Base-by-base conservation (phyloP, 768 basidiomycete species). In the Fibroporia radiculosa region DNA sequence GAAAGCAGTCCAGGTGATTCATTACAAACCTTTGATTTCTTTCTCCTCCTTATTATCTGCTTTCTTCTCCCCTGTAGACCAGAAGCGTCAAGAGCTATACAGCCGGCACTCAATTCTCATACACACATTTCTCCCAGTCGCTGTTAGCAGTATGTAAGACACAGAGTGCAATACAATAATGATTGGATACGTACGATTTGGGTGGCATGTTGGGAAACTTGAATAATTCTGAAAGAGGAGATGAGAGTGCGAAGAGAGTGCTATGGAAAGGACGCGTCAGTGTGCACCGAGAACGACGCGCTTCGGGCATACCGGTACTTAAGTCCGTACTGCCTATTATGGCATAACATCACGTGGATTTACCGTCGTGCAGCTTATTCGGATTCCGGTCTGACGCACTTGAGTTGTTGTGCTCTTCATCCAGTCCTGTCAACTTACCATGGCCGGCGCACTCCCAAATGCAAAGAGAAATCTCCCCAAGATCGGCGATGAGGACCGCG, bases 71-170 rank as follows among this genome's bases (percentile, higher is more conserved):
- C 81, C 92, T 95, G 55, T 35, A 26, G 42, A 31, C 25, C 19
- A 25, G n/a, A 25, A 29, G 2, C 20, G 43, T 53, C 29, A 54
- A 42, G 26, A 22, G 26, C 35, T 11, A 42, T 20, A 14, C 32
- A 27, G 19, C 29, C 39, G 4, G 34, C 23, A 24, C 14, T 25
- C n/a, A 8, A n/a, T 29, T 23, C 22, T 20, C 23, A 48, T 52
- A 65, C 77, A 29, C 60, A 95, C 93, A 97, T 68, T 97, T 98
- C 68, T 99, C 95, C 95, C 95, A 98, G 66, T 99, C 89, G 56
- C 93, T 97, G 58, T 14, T 42, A 27, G 47, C 18, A 45, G 13
- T 48, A 6, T 5, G 45, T 56, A 12, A 61, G 52, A n/a, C 27
- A 24, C 2, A 16, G 11, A 6, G 3, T 19, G 35, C 32, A 28